phyloP scores from a whole-genome alignment of 2,329 filamentous ascomycete genomes.

The Trichoderma guizhouense region DNA sequence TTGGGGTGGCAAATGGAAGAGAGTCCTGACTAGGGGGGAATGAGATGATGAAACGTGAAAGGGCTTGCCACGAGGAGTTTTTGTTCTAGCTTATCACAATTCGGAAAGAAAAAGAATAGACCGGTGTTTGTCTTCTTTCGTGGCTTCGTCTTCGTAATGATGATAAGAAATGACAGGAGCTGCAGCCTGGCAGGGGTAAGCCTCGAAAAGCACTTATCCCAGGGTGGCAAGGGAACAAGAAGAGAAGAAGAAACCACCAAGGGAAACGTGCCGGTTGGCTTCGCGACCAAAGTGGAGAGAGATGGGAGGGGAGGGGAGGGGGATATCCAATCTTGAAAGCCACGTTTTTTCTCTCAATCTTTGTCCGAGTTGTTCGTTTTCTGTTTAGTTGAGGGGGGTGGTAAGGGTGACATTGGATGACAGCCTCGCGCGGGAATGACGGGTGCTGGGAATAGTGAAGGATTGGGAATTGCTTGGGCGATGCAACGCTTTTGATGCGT shows the following conservation, averaged over 20 bases:
- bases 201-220: neutral
- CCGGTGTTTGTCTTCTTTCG: neutral
- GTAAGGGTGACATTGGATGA: neutral
- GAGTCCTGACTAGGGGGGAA: neutral
- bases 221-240: neutral
- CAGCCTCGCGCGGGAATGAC: neutral
- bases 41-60: neutral
- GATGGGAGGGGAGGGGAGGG: too few relatives aligned
- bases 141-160: neutral
- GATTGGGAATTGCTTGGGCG: neutral
- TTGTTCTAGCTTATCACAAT: neutral
- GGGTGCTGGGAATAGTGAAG: neutral
- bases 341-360: neutral
- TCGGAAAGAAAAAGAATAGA: neutral
- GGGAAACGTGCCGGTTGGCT: conserved; percentile 12
- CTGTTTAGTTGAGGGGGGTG: neutral
- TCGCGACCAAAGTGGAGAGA: neutral
- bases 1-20: neutral
- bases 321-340: neutral
- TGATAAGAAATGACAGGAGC: conserved; percentile 4
- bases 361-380: neutral
- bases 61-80: neutral
- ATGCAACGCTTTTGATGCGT: conserved; percentile 1
- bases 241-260: neutral
- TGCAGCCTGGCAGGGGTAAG: neutral